These are phyloP conservation scores for Acanthamoeba divionensis DNA, from an alignment of 208 protist species.

Conservation along the genomic window DNA sequence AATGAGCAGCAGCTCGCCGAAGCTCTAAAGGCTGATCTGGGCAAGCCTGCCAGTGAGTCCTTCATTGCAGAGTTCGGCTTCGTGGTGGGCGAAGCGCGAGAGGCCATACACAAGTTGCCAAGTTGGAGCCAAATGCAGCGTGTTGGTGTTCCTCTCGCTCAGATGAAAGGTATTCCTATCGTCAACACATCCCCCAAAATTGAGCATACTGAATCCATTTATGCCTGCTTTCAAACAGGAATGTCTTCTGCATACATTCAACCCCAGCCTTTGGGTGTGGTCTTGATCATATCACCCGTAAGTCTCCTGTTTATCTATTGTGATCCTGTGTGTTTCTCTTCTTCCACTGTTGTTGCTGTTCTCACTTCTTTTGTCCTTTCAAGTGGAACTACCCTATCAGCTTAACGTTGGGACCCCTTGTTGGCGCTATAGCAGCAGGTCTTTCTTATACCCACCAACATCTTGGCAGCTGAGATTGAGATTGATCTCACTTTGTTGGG, in stretches of 20 bases:
- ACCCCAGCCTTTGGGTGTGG: neutral
- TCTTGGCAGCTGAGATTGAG: neutral
- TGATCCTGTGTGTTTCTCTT: too few species aligned
- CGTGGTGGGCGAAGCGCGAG: neutral
- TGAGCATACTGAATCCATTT: neutral
- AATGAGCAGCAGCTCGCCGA: slow-evolving; percentile 25
- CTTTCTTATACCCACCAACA: neutral
- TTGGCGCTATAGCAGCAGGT: neutral
- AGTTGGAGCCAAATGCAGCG: neutral
- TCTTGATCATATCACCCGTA: slow-evolving; percentile 18
- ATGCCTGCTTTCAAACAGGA: neutral
- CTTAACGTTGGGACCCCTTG: neutral
- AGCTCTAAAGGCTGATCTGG: neutral
- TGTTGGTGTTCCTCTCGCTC: neutral
- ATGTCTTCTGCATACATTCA: neutral
- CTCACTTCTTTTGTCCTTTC: too few species aligned
- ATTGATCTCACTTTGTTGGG: neutral
- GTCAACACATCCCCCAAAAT: neutral
- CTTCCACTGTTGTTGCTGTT: too few species aligned
- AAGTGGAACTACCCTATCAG: slow-evolving; percentile 32
- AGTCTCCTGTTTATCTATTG: too few species aligned
- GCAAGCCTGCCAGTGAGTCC: neutral
- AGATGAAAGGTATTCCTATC: slow-evolving; percentile 7
- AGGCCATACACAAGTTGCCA: neutral
- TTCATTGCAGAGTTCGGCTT: neutral